A percentile compares a stretch with the other conserved stretches of the same genome.
Conservation (phyloP, 2,329 filamentous ascomycete genomes). For the Sclerotinia sclerotiorum region DNA sequence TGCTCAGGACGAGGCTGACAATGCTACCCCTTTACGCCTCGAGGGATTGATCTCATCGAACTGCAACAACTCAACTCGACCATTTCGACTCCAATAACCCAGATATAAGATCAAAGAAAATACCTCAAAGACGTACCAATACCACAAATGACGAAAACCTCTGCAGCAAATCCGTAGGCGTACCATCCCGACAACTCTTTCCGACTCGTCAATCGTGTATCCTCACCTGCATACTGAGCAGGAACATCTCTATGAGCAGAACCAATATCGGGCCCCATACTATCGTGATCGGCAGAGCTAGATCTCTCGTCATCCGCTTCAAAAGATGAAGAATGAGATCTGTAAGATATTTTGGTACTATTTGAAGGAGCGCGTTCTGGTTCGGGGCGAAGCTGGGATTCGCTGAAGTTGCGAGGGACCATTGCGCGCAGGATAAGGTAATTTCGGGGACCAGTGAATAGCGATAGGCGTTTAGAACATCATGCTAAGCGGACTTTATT, state of each 20-base stretch:
- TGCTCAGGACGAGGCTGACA: not conserved
- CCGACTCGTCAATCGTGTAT: conserved; percentile 80
- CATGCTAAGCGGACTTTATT: conserved; percentile 2
- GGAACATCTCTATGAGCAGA: conserved; percentile 36
- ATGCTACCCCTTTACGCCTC: not conserved
- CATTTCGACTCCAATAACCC: not conserved
- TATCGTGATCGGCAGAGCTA: conserved; percentile 37
- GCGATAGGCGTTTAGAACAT: conserved; percentile 23
- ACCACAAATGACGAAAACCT: conserved; percentile 93
- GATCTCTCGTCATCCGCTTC: conserved; percentile 71
- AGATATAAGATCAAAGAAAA: conserved; percentile 11
- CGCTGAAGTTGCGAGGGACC: conserved; percentile 31
- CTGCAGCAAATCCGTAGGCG: conserved; percentile 91
- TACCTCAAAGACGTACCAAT: conserved; percentile 58
- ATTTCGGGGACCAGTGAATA: conserved; percentile 16
- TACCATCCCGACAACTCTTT: conserved; percentile 95
- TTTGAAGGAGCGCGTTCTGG: conserved; percentile 36
- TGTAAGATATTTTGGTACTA: conserved; percentile 53
- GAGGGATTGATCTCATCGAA: conserved; percentile 5
- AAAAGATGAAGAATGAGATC: conserved; percentile 60
- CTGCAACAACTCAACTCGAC: not conserved
- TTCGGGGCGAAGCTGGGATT: conserved; percentile 30
- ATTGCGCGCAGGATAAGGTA: conserved; percentile 27
- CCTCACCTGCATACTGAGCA: conserved; percentile 72
- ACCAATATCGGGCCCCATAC: conserved; percentile 42